A percentile compares a stretch with the other conserved stretches of the same genome.
Evolutionary conservation across 2,329 filamentous ascomycete genomes (phyloP).

Genomic region (Diplodia intermedia): DNA sequence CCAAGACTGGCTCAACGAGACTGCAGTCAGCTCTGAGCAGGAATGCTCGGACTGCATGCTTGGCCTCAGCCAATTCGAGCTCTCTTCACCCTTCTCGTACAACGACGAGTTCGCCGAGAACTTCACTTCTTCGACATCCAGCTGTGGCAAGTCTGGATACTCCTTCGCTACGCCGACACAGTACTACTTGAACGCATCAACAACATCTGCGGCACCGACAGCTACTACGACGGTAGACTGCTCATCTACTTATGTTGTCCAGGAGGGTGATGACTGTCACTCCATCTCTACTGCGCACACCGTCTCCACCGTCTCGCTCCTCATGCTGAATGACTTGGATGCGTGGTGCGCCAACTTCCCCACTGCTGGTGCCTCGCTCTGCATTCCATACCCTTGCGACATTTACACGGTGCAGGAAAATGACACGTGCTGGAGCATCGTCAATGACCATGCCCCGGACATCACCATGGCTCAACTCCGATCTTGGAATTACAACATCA

Average conservation of each 20-base stretch:
- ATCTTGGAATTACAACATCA: constrained; percentile 9
- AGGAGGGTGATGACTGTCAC: constrained; percentile 8
- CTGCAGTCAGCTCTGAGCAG: not conserved
- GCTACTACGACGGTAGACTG: not conserved
- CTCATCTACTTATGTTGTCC: constrained; percentile 4
- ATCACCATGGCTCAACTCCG: not conserved
- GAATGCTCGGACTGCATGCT: constrained; percentile 1
- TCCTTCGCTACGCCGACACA: constrained; percentile 3
- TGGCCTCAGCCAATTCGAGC: not conserved
- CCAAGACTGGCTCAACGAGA: constrained; percentile 10
- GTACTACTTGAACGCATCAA: constrained; percentile 8
- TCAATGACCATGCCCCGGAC: not conserved
- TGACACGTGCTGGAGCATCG: constrained; percentile 1
- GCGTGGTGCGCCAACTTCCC: constrained; percentile 3
- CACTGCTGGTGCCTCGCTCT: not conserved
- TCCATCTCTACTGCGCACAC: constrained; percentile 3
- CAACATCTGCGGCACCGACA: not conserved
- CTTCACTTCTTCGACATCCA: not conserved
- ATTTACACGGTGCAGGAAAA: not conserved
- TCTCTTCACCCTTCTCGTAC: not conserved
- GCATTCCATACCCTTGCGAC: constrained; percentile 1
- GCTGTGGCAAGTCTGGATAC: constrained; percentile 9
- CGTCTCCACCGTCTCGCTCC: constrained; percentile 3
- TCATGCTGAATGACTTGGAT: constrained; percentile 11
- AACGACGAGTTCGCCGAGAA: constrained; percentile 7